phyloP scores from a whole-genome alignment of 371 early-diverging fungal genomes.

The Rhizomucor miehei region DNA sequence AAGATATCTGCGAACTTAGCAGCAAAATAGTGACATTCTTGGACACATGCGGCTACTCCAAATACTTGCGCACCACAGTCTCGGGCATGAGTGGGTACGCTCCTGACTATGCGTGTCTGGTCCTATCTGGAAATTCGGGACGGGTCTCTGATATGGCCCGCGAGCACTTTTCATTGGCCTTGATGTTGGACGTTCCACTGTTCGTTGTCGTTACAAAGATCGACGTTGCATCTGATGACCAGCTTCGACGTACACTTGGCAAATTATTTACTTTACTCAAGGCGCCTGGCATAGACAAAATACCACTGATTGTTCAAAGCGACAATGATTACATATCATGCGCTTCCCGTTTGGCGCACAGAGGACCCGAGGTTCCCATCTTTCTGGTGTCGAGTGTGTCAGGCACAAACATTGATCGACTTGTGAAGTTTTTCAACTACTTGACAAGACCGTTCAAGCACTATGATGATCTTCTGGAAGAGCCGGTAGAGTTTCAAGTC shows the following conservation, averaged over 20 bases:
- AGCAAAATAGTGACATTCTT: conserved; percentile 84
- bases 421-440: conserved; percentile 74
- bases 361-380: conserved; percentile 70
- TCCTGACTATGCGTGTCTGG: conserved; percentile 87
- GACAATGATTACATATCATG: conserved; percentile 70
- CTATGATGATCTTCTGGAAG: conserved; percentile 38
- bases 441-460: conserved; percentile 49
- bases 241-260: conserved; percentile 57
- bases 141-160: conserved; percentile 87
- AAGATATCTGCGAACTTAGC: conserved; percentile 73
- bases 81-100: conserved; percentile 86
- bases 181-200: conserved; percentile 81
- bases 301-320: conserved; percentile 75
- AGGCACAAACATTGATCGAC: conserved; percentile 74
- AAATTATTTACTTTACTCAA: conserved; percentile 63
- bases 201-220: conserved; percentile 89
- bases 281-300: conserved; percentile 73
- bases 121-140: conserved; percentile 80
- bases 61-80: conserved; percentile 89
- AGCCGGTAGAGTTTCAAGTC: conserved; percentile 77
- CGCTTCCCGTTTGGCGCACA: conserved; percentile 57
- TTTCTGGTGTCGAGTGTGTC: conserved; percentile 88
- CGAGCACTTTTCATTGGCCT: conserved; percentile 83
- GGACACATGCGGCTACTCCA: conserved; percentile 91
- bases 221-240: conserved; percentile 82